Conservation (phyloP, 2,329 filamentous ascomycete genomes). For the Diaporthe ilicicola region DNA sequence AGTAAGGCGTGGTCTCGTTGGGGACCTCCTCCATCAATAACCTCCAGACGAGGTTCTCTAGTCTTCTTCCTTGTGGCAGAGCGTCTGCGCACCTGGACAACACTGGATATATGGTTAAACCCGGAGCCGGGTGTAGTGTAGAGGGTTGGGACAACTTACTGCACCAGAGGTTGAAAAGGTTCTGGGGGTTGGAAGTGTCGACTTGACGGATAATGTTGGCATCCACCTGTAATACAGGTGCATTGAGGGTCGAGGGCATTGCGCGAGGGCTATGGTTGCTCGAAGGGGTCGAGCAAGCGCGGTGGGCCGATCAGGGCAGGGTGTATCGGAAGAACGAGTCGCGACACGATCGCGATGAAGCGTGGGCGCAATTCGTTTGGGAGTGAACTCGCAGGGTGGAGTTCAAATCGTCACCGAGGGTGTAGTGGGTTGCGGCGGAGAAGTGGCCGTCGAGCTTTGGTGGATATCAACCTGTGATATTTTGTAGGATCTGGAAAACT, state of each 20-base stretch:
- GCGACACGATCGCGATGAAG: slow-evolving; percentile 37
- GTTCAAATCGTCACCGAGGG: slow-evolving; percentile 30
- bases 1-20: slow-evolving; percentile 35
- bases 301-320: slow-evolving; percentile 34
- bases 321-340: slow-evolving; percentile 36
- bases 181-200: slow-evolving; percentile 90
- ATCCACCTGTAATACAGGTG: slow-evolving; percentile 90
- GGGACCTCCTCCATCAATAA: slow-evolving; percentile 85
- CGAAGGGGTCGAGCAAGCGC: slow-evolving; percentile 46
- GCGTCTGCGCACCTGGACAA: slow-evolving; percentile 95
- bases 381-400: neutral
- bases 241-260: slow-evolving; percentile 87
- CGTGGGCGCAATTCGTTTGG: slow-evolving; percentile 4
- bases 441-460: neutral
- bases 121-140: neutral
- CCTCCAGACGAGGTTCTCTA: slow-evolving; percentile 96
- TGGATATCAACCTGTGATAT: slow-evolving; percentile 4
- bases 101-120: slow-evolving; percentile 59
- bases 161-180: slow-evolving; percentile 96
- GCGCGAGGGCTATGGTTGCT: slow-evolving; percentile 46
- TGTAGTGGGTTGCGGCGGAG: neutral
- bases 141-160: slow-evolving; percentile 65
- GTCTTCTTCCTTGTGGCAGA: slow-evolving; percentile 87
- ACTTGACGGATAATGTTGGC: slow-evolving; percentile 92
- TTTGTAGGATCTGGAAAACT: neutral